Conservation (phyloP, 805 yeast genomes). For the Starmerella sirachaensis region DNA sequence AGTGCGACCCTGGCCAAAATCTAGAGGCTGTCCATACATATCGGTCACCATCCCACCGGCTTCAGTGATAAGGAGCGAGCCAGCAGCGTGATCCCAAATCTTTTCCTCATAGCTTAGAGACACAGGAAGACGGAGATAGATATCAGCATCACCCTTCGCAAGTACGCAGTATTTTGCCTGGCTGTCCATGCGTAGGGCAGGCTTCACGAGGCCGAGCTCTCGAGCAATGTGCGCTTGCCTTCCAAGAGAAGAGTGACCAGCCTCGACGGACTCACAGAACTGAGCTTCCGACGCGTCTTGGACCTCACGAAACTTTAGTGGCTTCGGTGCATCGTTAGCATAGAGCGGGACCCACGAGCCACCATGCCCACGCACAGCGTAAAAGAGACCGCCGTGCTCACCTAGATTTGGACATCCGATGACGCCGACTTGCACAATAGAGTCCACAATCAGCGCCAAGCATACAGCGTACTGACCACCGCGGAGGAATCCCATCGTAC, state of each 20-base stretch:
- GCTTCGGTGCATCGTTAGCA: slow-evolving; percentile 20
- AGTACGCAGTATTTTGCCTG: slow-evolving; percentile 93
- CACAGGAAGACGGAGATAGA: slow-evolving; percentile 80
- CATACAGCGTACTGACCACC: slow-evolving; percentile 97
- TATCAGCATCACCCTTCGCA: slow-evolving; percentile 83
- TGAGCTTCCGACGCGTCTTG: slow-evolving; percentile 40
- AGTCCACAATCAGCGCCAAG: slow-evolving; percentile 75
- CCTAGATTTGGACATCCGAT: slow-evolving; percentile 91
- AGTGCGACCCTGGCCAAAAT: slow-evolving; percentile 78
- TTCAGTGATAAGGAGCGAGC: slow-evolving; percentile 72
- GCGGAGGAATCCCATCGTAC: slow-evolving; percentile 90
- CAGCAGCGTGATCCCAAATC: slow-evolving; percentile 99
- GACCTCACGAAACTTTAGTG: slow-evolving; percentile 43
- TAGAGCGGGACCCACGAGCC: slow-evolving; percentile 42
- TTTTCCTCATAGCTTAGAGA: slow-evolving; percentile 71
- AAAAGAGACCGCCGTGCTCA: slow-evolving; percentile 59
- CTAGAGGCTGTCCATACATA: slow-evolving; percentile 56
- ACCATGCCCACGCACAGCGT: slow-evolving; percentile 58
- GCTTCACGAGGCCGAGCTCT: slow-evolving; percentile 44
- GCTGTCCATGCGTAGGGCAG: slow-evolving; percentile 71
- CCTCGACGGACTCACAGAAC: slow-evolving; percentile 89
- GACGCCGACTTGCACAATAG: slow-evolving; percentile 75
- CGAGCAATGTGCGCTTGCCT: slow-evolving; percentile 67
- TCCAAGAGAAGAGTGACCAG: slow-evolving; percentile 85
- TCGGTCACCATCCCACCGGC: slow-evolving; percentile 90